A percentile compares a stretch with the other conserved stretches of the same genome.
Evolutionary conservation across 305 asterid genomes (phyloP).

Genomic region (Fraxinus albicans): DNA sequence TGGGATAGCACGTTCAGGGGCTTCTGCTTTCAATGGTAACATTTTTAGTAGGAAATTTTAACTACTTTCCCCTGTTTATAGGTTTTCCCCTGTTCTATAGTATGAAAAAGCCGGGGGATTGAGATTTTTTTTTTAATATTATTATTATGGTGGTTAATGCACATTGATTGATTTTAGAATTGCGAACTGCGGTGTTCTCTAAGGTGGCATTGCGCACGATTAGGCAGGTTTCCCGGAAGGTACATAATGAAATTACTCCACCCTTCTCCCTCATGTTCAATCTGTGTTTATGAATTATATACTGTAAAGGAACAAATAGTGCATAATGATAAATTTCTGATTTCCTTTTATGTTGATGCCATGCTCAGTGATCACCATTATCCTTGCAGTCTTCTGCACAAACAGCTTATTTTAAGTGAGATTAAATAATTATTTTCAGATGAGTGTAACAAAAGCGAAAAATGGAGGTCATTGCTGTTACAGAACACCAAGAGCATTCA

Average conservation of each 20-base stretch:
- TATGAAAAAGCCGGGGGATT: constrained; percentile 1
- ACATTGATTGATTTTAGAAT: constrained; percentile 46
- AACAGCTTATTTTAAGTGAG: neutral
- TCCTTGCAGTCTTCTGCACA: neutral
- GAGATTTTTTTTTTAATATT: neutral
- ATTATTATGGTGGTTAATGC: constrained; percentile 16
- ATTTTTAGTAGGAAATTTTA: neutral
- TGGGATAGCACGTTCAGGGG: constrained; percentile 89
- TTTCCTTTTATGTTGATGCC: neutral
- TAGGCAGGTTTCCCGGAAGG: constrained; percentile 91
- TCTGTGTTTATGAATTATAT: neutral
- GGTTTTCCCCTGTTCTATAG: neutral
- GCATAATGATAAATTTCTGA: neutral
- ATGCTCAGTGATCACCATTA: neutral
- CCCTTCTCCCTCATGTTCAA: constrained; percentile 6
- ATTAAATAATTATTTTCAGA: neutral
- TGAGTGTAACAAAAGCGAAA: neutral
- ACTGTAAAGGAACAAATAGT: neutral
- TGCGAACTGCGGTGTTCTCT: constrained; percentile 93
- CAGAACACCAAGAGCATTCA: neutral
- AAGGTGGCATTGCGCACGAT: constrained; percentile 94
- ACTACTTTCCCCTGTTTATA: constrained; percentile 13
- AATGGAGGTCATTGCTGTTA: neutral
- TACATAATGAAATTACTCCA: constrained; percentile 22
- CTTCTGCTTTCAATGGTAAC: constrained; percentile 92